Evolutionary conservation across 129 eudicot species (phyloP).

Genomic region (Arctium minus): DNA sequence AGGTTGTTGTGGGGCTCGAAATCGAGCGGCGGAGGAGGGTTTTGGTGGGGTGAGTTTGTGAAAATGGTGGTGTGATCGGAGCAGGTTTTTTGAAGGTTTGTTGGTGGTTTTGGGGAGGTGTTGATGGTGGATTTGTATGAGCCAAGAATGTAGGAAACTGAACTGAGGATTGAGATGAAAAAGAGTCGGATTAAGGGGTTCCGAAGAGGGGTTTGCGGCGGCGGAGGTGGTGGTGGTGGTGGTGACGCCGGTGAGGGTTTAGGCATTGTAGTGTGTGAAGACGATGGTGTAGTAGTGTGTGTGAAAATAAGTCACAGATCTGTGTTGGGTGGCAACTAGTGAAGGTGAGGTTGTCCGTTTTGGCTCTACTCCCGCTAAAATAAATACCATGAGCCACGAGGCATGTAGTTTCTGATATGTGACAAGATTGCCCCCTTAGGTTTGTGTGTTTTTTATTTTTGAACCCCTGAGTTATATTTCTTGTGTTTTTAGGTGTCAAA

Average conservation of each 20-base stretch:
- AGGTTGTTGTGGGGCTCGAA: constrained; percentile 30
- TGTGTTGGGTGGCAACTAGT: constrained; percentile 25
- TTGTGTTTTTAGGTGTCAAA: too few species aligned
- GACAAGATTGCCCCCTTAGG: neutral
- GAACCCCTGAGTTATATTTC: too few species aligned
- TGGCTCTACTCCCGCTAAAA: constrained; percentile 26
- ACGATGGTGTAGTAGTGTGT: constrained; percentile 28
- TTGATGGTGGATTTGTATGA: constrained; percentile 29
- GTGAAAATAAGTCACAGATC: constrained; percentile 16
- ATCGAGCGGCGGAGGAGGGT: constrained; percentile 20
- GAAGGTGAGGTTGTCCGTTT: neutral
- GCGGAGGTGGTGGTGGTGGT: neutral
- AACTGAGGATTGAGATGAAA: constrained; percentile 20
- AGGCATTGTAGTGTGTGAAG: constrained; percentile 28
- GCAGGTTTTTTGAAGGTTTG: constrained; percentile 13
- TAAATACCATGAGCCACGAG: neutral
- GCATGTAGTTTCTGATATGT: neutral
- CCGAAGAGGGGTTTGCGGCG: constrained; percentile 16
- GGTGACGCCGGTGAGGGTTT: constrained; percentile 23
- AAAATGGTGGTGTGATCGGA: neutral
- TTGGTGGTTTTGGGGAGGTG: neutral
- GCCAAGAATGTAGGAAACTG: constrained; percentile 35
- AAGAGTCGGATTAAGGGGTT: constrained; percentile 28
- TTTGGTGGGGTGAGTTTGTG: neutral
- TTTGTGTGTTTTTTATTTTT: neutral